Evolutionary conservation across 345 rosid genomes (phyloP), one percentile per base, ranked within the genome.

Genomic region (Dimocarpus longan): DNA sequence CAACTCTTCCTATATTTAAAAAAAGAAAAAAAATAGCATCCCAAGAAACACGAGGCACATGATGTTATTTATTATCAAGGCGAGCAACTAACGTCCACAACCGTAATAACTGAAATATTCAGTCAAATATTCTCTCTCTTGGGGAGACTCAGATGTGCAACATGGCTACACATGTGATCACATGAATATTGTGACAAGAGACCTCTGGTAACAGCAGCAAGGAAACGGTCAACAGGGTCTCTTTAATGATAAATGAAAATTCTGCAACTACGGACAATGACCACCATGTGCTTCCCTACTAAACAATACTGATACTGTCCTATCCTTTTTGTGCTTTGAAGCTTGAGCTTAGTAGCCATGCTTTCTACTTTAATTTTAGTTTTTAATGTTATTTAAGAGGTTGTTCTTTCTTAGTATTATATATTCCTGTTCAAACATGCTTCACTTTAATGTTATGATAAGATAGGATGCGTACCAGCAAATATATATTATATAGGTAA

Each of bases 61-160:
- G 22, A 21, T 59, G 19, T 8, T 18, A 60, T 26, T 12, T 8
- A 39, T 7, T 40, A 11, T 3, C 10, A 12, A 37, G 10, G 63
- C 52, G 77, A 75, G 82, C 85, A 89, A 85, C 91, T 80, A 86
- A 89, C 90, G 28, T 80, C 80, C 84, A 74, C 83, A 88, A 91
- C 93, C 69, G 91, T 84, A 90, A 85, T 89, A 91, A 90, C 95
- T 89, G 93, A 84, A 85, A 60, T 81, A 80, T 81, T 77, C 70
- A 74, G 87, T 88, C 89, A 87, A 84, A 83, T 78, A 79, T 81
- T 77, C 75, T 21, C 21, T 24, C 68, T 43, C 16, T 76, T 39
- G 57, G 80, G 74, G 76, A 71, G 87, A 85, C 83, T 82, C 63
- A 60, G 76, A 74, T 60, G 78, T 62, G 84, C 87, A 86, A 84